Conservation (phyloP, 345 rosid species). For the Rubroshorea leprosula region DNA sequence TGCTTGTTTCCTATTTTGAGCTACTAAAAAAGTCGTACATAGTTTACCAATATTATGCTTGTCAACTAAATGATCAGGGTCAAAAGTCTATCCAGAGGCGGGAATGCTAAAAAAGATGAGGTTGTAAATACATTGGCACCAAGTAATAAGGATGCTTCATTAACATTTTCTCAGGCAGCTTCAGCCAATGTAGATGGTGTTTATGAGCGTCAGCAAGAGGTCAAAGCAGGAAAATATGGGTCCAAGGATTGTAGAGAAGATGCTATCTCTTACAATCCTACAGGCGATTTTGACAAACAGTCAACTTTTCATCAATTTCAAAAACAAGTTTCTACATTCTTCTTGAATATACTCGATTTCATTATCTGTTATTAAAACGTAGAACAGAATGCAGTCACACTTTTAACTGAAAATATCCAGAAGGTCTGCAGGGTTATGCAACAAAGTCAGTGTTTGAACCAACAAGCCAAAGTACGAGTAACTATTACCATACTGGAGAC, state of each 20-base stretch:
- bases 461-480: not conserved
- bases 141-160: conserved; percentile 47
- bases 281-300: conserved; percentile 44
- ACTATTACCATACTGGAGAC: no score
- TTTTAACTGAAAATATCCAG: conserved; percentile 56
- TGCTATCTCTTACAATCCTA: conserved; percentile 32
- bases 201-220: conserved; percentile 51
- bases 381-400: conserved; percentile 97
- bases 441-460: conserved; percentile 8
- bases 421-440: conserved; percentile 44
- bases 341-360: conserved; percentile 92
- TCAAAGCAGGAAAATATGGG: conserved; percentile 41
- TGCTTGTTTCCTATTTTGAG: conserved; percentile 13
- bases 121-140: conserved; percentile 37
- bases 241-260: conserved; percentile 66
- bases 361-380: conserved; percentile 68
- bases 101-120: conserved; percentile 74
- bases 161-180: conserved; percentile 37
- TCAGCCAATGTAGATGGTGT: conserved; percentile 44
- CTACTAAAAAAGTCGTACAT: not conserved
- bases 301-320: conserved; percentile 41
- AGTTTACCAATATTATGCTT: conserved; percentile 6
- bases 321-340: conserved; percentile 86
- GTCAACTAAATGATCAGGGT: conserved; percentile 51
- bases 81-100: conserved; percentile 91